phyloP scores from a whole-genome alignment of 2,329 filamentous ascomycete species.

The Nectriaceae sp. region DNA sequence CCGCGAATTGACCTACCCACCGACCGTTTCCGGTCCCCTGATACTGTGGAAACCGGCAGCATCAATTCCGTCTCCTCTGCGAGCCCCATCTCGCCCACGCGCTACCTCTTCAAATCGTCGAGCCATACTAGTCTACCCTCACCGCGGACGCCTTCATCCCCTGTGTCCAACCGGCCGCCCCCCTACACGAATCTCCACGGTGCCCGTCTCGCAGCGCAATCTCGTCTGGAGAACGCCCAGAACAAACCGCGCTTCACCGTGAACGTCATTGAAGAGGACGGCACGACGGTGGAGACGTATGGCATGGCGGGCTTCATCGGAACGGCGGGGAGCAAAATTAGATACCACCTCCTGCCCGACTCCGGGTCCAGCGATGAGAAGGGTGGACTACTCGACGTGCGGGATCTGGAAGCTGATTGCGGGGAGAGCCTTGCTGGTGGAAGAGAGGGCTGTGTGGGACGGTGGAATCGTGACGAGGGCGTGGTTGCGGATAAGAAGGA shows the following conservation, averaged over 20 bases:
- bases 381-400: constrained; percentile 55
- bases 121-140: constrained; percentile 37
- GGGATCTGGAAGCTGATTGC: constrained; percentile 49
- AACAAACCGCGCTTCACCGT: constrained; percentile 57
- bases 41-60: constrained; percentile 19
- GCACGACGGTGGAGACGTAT: constrained; percentile 52
- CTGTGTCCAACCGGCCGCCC: constrained; percentile 13
- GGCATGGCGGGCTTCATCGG: constrained; percentile 65
- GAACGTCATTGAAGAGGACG: constrained; percentile 56
- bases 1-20: constrained; percentile 53
- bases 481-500: constrained; percentile 47
- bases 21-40: constrained; percentile 45
- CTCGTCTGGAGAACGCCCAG: constrained; percentile 61
- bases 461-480: constrained; percentile 46
- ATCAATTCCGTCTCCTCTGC: constrained; percentile 17
- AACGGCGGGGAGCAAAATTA: constrained; percentile 56
- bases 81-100: constrained; percentile 18
- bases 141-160: constrained; percentile 11
- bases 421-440: constrained; percentile 45
- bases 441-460: constrained; percentile 46
- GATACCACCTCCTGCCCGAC: constrained; percentile 63
- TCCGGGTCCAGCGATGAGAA: constrained; percentile 55
- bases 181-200: constrained; percentile 48
- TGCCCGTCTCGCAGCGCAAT: constrained; percentile 65
- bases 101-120: constrained; percentile 36